Evolutionary conservation across 176 grass and related monocot genomes (phyloP).

Genomic region (Triticum aestivum): IWGSC_CS_RefSeq_v2.1 NC_057803.1:1879378-1879877

Average conservation of each 20-base stretch:
- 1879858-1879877: not conserved
- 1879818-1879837: conserved; percentile 1
- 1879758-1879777: conserved; percentile 41
- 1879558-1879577: not conserved
- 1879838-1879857: not conserved
- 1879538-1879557: conserved; percentile 19
- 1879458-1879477: not conserved
- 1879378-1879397: not conserved
- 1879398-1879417: not conserved
- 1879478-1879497: conserved; percentile 5
- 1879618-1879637: not conserved
- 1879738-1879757: conserved; percentile 83
- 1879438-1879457: not conserved
- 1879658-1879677: conserved; percentile 56
- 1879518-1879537: not conserved
- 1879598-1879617: not conserved
- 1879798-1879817: not conserved
- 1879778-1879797: conserved; percentile 13
- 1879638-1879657: conserved; percentile 59
- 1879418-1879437: not conserved
- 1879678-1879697: conserved; percentile 49
- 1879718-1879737: conserved; percentile 56
- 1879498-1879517: conserved; percentile 16
- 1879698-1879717: conserved; percentile 49
- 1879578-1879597: conserved; percentile 17